These are phyloP conservation scores for Neurospora tetrasperma DNA, from an alignment of 495 filamentous ascomycete genomes.

Conservation along the genomic window DNA sequence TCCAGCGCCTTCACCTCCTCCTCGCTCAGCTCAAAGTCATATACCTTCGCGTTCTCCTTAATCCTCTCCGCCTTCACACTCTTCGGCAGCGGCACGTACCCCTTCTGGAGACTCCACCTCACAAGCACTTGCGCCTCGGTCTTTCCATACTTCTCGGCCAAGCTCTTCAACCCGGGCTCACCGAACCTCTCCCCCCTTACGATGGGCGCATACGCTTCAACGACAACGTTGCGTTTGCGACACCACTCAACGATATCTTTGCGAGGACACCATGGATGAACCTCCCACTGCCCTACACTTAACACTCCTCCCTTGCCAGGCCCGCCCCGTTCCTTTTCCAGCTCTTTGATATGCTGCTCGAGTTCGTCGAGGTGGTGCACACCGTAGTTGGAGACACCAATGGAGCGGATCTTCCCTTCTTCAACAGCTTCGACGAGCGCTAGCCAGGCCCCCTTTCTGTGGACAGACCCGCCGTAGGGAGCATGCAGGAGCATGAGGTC, in stretches of 20 bases:
- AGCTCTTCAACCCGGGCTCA: constrained; percentile 47
- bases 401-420: constrained; percentile 51
- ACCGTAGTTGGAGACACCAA: constrained; percentile 62
- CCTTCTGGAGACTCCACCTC: constrained; percentile 82
- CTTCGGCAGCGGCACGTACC: constrained; percentile 65
- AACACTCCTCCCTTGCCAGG: constrained; percentile 53
- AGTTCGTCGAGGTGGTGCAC: constrained; percentile 62
- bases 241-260: constrained; percentile 72
- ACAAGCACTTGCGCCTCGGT: constrained; percentile 69
- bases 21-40: constrained; percentile 64
- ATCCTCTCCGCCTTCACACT: constrained; percentile 59
- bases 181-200: constrained; percentile 56
- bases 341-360: constrained; percentile 60
- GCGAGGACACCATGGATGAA: constrained; percentile 81
- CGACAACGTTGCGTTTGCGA: constrained; percentile 50
- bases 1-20: constrained; percentile 50
- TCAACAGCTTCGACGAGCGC: constrained; percentile 51
- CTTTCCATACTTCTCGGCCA: constrained; percentile 63
- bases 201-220: constrained; percentile 76
- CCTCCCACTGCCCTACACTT: constrained; percentile 77
- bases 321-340: constrained; percentile 45
- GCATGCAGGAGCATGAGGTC: constrained; percentile 55
- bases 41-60: constrained; percentile 64
- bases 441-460: constrained; percentile 52
- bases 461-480: constrained; percentile 48